Base-by-base conservation (phyloP, 352 stramenopile species). In the Phytopythium ostracodes region DNA sequence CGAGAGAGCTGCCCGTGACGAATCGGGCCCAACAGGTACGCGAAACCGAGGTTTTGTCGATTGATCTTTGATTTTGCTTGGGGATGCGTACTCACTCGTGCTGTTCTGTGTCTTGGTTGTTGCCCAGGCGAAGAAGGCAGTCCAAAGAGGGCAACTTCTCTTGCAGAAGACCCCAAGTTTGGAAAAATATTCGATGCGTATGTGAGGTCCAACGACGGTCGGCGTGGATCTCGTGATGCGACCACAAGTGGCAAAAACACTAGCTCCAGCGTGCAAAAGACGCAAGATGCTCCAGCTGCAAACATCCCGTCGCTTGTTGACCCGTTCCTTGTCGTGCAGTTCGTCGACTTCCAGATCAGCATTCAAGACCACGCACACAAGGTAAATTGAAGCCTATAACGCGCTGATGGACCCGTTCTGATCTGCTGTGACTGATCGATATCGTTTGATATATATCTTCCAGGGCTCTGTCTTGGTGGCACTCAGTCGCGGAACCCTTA, bases 281-380 rank as follows among this genome's bases (percentile, higher is more conserved):
- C 27, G 1, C 46, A 52, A 24, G 31, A 60, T 11, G 42, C 62
- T 57, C 60, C 38, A 35, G 27, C 25, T 27, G 35, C 38, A 42
- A 64, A 20, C 18, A 53, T 14, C 35, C 65, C 50, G 2, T 70
- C 66, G 11, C 11, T 81, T n/a, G 71, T 80, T 10, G 67, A 84
- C 10, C 70, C 79, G 2, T 89, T 89, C 46, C 64, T 92, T 18
- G 79, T 89, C 52, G 73, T 92, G 11, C 84, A 85, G 29, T 89
- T 92, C 31, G 72, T 88, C 64, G 85, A 94, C 56, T 86, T 72
- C n/a, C 85, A 94, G 66, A 75, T 92, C 38, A 90, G 70, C 51
- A 42, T 91, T n/a, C 83, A 91, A 66, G 82, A 92, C 40, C 66
- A 77, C 14, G 31, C 66, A 8, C 67, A 89, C 65, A 92, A 92